phyloP scores from a whole-genome alignment of 148 eudicot genomes.

The Rhododendron griersonianum region DNA sequence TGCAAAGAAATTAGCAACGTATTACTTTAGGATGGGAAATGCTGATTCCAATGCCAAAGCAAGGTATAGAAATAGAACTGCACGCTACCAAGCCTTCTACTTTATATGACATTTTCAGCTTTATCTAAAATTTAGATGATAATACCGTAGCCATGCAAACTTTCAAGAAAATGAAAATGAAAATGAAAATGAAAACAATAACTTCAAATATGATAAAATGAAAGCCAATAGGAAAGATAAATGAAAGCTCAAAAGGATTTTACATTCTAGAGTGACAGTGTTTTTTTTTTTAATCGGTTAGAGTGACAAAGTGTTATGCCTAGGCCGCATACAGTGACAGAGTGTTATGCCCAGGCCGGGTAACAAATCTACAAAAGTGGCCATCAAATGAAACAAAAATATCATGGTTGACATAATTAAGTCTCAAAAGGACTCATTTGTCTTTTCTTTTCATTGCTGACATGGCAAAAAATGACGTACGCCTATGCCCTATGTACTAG shows the following conservation, averaged over 20 bases:
- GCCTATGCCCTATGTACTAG: background rate
- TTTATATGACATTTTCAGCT: background rate
- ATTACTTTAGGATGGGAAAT: background rate
- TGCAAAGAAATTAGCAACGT: slow-evolving; percentile 26
- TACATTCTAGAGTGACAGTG: background rate
- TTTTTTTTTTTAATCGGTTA: background rate
- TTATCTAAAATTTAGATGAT: background rate
- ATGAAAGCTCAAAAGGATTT: background rate
- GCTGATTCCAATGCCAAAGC: background rate
- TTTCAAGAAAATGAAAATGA: slow-evolving; percentile 2
- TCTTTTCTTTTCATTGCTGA: no score
- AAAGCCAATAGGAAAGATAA: background rate
- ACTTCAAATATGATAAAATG: background rate
- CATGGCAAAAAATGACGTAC: background rate
- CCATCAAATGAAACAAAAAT: background rate
- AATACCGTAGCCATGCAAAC: background rate
- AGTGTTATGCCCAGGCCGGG: background rate
- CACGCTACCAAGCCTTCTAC: background rate
- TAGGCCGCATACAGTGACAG: background rate
- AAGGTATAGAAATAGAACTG: background rate
- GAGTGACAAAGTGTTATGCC: background rate
- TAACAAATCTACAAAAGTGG: background rate
- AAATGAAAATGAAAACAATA: background rate
- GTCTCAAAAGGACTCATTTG: background rate
- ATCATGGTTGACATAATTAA: background rate